Evolutionary conservation across 148 eudicot species (phyloP).

Genomic region (Rhododendron mucronatum): DNA sequence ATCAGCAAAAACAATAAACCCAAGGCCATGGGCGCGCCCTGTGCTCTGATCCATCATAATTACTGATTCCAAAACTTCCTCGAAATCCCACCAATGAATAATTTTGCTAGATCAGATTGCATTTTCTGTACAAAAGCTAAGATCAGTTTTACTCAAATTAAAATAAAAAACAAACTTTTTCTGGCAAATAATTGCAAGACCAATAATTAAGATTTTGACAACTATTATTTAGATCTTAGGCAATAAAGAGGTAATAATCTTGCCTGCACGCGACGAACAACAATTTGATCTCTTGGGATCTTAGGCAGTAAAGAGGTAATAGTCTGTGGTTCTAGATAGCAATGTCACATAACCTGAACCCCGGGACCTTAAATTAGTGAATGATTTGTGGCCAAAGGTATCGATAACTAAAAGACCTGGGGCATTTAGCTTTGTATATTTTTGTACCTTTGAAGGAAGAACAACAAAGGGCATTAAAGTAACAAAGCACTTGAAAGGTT

Average conservation of each 20-base stretch:
- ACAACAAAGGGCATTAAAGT: too few species aligned
- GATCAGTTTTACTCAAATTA: too few species aligned
- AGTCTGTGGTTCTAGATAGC: constrained; percentile 91
- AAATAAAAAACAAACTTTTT: too few species aligned
- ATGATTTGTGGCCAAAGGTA: constrained; percentile 92
- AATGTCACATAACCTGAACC: constrained; percentile 98
- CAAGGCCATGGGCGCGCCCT: constrained; percentile 83
- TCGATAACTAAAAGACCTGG: constrained; percentile 91
- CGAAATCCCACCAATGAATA: constrained; percentile 5
- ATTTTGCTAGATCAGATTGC: too few species aligned
- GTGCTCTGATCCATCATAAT: constrained; percentile 80
- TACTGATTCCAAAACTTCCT: constrained; percentile 74
- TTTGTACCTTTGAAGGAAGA: too few species aligned
- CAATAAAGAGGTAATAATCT: constrained; percentile 10
- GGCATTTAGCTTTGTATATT: constrained; percentile 69
- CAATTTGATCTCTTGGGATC: constrained; percentile 62
- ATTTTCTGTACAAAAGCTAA: too few species aligned
- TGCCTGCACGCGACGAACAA: constrained; percentile 86
- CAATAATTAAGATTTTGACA: background rate
- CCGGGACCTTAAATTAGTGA: constrained; percentile 77
- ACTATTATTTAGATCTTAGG: background rate
- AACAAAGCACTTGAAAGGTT: background rate
- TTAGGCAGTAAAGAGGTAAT: constrained; percentile 11
- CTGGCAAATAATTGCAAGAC: too few species aligned
- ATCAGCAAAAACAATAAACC: constrained; percentile 71